These are phyloP conservation scores for Oryza nivara DNA, from an alignment of 176 grass and related monocot genomes.

Conservation along the genomic window DNA sequence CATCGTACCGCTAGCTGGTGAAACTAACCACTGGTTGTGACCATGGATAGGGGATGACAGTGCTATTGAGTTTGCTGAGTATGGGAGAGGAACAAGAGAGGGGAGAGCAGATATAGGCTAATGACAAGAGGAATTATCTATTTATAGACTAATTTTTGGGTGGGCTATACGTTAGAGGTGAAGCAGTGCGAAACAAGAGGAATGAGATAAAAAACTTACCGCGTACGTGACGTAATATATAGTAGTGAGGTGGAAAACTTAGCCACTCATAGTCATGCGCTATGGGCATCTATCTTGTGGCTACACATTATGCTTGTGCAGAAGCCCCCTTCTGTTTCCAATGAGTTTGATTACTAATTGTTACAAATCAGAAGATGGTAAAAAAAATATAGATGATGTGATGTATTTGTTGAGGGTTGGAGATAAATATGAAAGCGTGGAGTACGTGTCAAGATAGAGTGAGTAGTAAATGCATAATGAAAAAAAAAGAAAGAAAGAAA, in stretches of 20 bases:
- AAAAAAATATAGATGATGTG: background rate
- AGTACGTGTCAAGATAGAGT: background rate
- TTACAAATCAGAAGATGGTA: background rate
- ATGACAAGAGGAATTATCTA: background rate
- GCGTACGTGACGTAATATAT: background rate
- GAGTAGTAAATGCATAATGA: background rate
- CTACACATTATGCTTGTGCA: background rate
- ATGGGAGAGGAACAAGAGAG: background rate
- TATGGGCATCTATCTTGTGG: background rate
- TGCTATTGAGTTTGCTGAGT: background rate
- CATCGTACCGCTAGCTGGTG: background rate
- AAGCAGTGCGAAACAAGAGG: background rate
- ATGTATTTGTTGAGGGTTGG: background rate
- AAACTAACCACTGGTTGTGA: too few species aligned
- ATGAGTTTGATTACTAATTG: background rate
- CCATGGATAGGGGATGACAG: background rate
- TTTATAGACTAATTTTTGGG: background rate
- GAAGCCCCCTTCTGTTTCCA: background rate
- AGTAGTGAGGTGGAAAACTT: background rate
- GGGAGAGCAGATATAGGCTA: background rate
- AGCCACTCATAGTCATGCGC: background rate
- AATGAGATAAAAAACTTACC: background rate
- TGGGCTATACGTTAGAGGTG: background rate
- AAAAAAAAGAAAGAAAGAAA: background rate
- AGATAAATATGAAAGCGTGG: background rate